Evolutionary conservation across 768 basidiomycete species (phyloP).

Genomic region (Austroboletus eburneus): DNA sequence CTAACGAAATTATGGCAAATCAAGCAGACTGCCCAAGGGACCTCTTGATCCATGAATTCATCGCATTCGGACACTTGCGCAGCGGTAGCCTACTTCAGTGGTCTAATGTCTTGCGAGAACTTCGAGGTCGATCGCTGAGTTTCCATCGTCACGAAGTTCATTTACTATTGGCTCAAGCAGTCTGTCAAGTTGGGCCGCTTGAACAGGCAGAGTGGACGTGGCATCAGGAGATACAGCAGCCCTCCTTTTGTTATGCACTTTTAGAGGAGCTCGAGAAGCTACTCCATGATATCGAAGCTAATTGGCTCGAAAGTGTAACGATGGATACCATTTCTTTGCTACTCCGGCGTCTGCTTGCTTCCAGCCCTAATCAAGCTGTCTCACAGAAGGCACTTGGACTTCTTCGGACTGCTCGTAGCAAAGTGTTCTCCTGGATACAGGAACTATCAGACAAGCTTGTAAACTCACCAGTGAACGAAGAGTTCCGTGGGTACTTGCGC

Average conservation of each 20-base stretch:
- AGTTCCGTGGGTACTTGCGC: conserved; percentile 24
- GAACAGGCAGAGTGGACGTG: conserved; percentile 24
- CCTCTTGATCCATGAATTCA: conserved; percentile 43
- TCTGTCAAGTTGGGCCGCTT: conserved; percentile 39
- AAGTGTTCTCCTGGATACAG: conserved; percentile 35
- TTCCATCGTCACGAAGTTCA: conserved; percentile 40
- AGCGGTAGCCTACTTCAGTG: conserved; percentile 44
- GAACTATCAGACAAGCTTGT: conserved; percentile 29
- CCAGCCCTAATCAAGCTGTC: conserved; percentile 10
- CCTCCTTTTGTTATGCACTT: conserved; percentile 35
- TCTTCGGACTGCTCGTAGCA: conserved; percentile 30
- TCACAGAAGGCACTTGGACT: conserved; percentile 19
- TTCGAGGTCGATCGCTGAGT: conserved; percentile 36
- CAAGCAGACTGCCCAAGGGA: conserved; percentile 39
- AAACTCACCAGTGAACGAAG: conserved; percentile 6
- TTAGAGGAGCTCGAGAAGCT: conserved; percentile 35
- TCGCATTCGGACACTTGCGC: conserved; percentile 43
- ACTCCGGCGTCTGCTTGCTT: conserved; percentile 34
- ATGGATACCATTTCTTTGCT: conserved; percentile 34
- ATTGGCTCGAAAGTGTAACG: conserved; percentile 37
- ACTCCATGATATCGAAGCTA: conserved; percentile 34
- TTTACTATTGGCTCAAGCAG: conserved; percentile 40
- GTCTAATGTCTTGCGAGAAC: conserved; percentile 47
- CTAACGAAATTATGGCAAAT: conserved; percentile 41
- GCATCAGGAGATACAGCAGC: conserved; percentile 36